Conservation (phyloP, 257 asterid species). For the Solanum sparsipilum region DNA sequence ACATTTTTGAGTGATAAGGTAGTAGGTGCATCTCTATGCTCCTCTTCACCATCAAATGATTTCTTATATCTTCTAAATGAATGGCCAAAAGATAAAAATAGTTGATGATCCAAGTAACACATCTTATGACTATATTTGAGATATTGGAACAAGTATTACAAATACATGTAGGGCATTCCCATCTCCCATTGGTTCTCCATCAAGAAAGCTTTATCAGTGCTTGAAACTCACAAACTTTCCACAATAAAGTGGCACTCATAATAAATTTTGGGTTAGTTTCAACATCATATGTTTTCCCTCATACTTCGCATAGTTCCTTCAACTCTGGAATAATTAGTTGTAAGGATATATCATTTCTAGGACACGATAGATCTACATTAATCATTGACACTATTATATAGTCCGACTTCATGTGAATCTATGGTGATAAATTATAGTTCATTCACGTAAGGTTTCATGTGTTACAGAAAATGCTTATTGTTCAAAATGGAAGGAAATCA, state of each 20-base stretch:
- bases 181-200: background rate
- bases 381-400: background rate
- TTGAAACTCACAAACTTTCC: background rate
- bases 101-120: background rate
- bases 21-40: background rate
- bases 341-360: too few species aligned
- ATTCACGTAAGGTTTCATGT: background rate
- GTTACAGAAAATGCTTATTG: too few species aligned
- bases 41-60: background rate
- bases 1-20: background rate
- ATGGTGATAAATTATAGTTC: background rate
- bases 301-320: background rate
- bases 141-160: background rate
- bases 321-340: too few species aligned
- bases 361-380: background rate
- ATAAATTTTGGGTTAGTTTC: background rate
- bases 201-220: background rate
- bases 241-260: background rate
- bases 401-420: background rate
- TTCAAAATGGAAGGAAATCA: too few species aligned
- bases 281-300: background rate
- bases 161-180: background rate
- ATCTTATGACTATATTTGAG: background rate
- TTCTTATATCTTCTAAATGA: background rate
- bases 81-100: background rate